Evolutionary conservation across 2,329 filamentous ascomycete species (phyloP), one percentile per base, ranked within the genome.

Genomic region (Diaporthe sp.): DNA sequence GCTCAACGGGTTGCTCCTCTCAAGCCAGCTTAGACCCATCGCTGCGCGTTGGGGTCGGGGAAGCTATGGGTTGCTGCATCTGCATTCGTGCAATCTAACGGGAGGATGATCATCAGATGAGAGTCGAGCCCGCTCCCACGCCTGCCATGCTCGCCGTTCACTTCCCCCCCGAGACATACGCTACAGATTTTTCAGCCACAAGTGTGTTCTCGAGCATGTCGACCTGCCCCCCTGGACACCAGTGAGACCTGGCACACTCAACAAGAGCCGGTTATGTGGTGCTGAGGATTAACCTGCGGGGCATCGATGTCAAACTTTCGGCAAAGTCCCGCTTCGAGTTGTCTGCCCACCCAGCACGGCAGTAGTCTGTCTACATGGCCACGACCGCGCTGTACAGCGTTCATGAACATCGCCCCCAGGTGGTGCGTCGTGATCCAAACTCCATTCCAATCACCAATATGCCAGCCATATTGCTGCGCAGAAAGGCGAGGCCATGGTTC

Each of bases 141-240:
- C 63, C 44, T 51, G 63, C 63, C 56, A 61, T 63, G 69, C 58
- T 50, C 30, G 47, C 56, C 73, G 50, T 70, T 68, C 73, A 66
- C 56, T 55, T 53, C 25, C 44, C 65, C 71, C 47, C 73, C 61
- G 56, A 71, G 56, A 75, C 71, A 75, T 66, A 68, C 71, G 69
- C 68, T 70, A 37, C 30, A 71, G 71, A 70, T 32, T 75, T 73
- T 75, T 72, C 58, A 75, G 73, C 73, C 73, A 75, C 71, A 71
- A 44, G 32, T 58, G 50, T 44, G 27, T 73, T n/a, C 59, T 71
- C 50, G 55, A 70, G 25, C 27, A 17, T 25, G 35, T 42, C 53
- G 39, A 42, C 37, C 13, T 58, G 47, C 39, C n/a, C 55, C 51
- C 51, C 55, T 39, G 27, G 22, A 22, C 35, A 55, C 70, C 56